These are phyloP conservation scores for Candida ipomoeae DNA, from an alignment of 805 yeast genomes.

Conservation along the genomic window DNA sequence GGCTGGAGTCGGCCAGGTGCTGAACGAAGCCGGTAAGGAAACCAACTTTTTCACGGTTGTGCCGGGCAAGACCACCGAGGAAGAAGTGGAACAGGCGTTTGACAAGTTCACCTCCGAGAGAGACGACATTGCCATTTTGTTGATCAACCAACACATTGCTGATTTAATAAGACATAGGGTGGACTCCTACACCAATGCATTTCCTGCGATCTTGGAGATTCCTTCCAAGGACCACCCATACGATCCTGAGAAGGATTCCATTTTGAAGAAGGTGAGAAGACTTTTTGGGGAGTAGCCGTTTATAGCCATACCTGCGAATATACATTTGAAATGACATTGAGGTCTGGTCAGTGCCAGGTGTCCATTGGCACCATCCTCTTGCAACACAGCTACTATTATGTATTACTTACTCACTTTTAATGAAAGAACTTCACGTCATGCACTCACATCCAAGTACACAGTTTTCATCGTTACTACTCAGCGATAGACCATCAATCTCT, in stretches of 20 bases:
- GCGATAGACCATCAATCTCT: not conserved
- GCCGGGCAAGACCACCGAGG: constrained; percentile 72
- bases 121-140: constrained; percentile 86
- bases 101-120: constrained; percentile 66
- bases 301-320: not conserved
- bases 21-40: constrained; percentile 53
- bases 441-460: too few relatives aligned
- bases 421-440: too few relatives aligned
- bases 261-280: constrained; percentile 89
- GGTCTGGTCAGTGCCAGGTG: not conserved
- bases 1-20: constrained; percentile 92
- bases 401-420: too few relatives aligned
- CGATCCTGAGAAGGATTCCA: constrained; percentile 97
- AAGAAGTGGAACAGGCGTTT: constrained; percentile 71
- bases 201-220: constrained; percentile 94
- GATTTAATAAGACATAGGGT: constrained; percentile 80
- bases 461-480: not conserved
- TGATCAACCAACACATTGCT: constrained; percentile 93
- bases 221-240: constrained; percentile 99
- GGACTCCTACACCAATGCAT: constrained; percentile 82
- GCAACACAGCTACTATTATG: not conserved
- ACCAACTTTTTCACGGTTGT: constrained; percentile 79
- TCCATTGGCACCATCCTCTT: not conserved
- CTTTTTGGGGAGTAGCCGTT: constrained; percentile 76
- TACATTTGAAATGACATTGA: not conserved